Evolutionary conservation across 2,329 filamentous ascomycete species (phyloP), one percentile per base, ranked within the genome.

Genomic region (Colletotrichum magnum): DNA sequence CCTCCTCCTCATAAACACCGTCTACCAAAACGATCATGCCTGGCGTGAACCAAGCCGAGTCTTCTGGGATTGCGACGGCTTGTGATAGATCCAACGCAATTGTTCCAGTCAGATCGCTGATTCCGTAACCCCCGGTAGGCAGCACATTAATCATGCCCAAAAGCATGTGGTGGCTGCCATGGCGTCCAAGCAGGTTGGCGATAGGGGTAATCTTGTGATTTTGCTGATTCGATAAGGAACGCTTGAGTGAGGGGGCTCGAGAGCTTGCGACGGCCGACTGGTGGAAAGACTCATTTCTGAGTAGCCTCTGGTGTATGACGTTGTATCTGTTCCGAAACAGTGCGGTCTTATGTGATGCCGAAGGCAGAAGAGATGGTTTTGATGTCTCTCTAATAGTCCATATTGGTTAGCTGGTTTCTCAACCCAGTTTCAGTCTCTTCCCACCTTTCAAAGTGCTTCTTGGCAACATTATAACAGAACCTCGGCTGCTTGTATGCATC

Each of bases 11-110:
- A 76, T 99, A 99, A n/a, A 95, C 90, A 6, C 96, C 96, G 75
- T 99, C 96, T 0, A 98, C 90, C 0, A 99, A 87, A 4, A 98
- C 93, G 56, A 99, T 93, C 94, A 98, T 98, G 3, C 97, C 97
- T 0, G 96, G 95, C 5, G 92, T 90, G 77, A 98, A 98, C 92
- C 94, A 99, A 4, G 93, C 92, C 26, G 93, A 94, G 76, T 95
- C 91, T 69, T 94, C 91, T 0, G 95, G 95, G 64, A 98, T 92
- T 15, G 93, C 90, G 24, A 91, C 90, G 0, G 95, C 94, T 75
- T 95, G 92, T 21, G 90, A 88, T 12, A 98, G 82, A 73, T 98
- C 94, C 1, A 99, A 85, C 2, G 89, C 87, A 74, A 99, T 97
- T 60, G 93, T 95, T 18, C 95, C 96, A 0, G 94, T 95, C 36